These are phyloP conservation scores for Hyphopichia fennica DNA, from an alignment of 1,139 yeast species.

Conservation along the genomic window DNA sequence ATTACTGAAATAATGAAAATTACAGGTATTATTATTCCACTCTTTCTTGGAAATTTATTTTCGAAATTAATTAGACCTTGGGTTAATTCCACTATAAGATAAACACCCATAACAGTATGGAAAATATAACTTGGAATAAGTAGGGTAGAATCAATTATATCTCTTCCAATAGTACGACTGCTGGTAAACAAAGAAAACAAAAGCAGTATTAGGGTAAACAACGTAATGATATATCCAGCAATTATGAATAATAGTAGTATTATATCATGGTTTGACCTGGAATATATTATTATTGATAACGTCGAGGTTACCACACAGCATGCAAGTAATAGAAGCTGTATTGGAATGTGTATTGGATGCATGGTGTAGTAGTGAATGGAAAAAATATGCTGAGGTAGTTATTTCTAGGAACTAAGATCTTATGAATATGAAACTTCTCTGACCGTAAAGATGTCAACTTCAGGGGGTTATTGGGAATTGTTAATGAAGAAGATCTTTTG, in stretches of 20 bases:
- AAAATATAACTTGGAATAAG: conserved; percentile 9
- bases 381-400: no score
- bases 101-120: conserved; percentile 19
- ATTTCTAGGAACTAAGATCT: no score
- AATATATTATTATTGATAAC: not conserved
- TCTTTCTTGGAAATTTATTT: conserved; percentile 5
- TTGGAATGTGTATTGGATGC: conserved; percentile 1
- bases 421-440: no score
- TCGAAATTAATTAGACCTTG: conserved; percentile 5
- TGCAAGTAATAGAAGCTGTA: not conserved
- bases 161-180: not conserved
- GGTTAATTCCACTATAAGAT: conserved; percentile 15
- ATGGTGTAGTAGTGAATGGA: not conserved
- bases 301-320: conserved; percentile 1
- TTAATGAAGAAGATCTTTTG: no score
- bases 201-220: not conserved
- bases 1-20: conserved; percentile 11
- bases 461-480: no score
- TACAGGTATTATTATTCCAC: conserved; percentile 10
- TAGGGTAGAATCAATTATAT: not conserved
- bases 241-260: conserved; percentile 1
- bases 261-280: not conserved
- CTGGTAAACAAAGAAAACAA: not conserved
- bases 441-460: no score
- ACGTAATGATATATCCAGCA: conserved; percentile 1